Evolutionary conservation across 495 filamentous ascomycete genomes (phyloP).

Genomic region (Penicillium longicatenatum): DNA sequence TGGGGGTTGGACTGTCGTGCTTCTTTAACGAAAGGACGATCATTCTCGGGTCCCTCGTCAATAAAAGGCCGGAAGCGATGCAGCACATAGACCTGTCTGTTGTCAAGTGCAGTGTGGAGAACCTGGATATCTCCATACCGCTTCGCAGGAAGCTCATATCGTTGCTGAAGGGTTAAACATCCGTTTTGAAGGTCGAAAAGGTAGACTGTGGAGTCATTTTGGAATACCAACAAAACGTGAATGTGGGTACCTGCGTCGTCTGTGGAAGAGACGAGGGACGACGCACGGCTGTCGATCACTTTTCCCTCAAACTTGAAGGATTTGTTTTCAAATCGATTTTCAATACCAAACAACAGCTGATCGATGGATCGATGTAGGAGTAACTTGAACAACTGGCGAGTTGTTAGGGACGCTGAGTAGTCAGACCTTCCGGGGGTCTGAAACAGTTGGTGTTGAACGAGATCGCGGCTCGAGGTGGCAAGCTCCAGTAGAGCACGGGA

Average conservation of each 20-base stretch:
- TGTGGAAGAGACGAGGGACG: conserved; percentile 15
- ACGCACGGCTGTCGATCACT: conserved; percentile 35
- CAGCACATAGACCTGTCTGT: conserved; percentile 31
- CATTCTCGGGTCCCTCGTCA: conserved; percentile 24
- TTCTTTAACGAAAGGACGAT: conserved; percentile 42
- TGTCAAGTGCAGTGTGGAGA: conserved; percentile 34
- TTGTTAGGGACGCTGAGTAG: conserved; percentile 17
- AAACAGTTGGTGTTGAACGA: conserved; percentile 36
- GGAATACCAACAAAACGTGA: conserved; percentile 28
- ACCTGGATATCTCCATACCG: conserved; percentile 32
- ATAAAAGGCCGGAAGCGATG: conserved; percentile 34
- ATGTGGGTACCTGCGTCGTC: neutral
- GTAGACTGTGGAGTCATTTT: conserved; percentile 30
- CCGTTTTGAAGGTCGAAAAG: conserved; percentile 27
- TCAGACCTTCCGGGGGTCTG: conserved; percentile 31
- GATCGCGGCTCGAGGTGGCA: conserved; percentile 67
- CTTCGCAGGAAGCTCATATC: conserved; percentile 24
- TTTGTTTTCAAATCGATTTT: conserved; percentile 28
- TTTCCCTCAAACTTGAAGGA: conserved; percentile 24
- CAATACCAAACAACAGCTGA: conserved; percentile 36
- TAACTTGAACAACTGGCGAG: conserved; percentile 31
- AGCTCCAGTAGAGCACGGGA: conserved; percentile 71
- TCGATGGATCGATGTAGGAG: conserved; percentile 22
- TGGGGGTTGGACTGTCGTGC: conserved; percentile 26
- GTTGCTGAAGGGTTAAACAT: conserved; percentile 9